Percentiles rank a stretch among this genome's conserved stretches.
Conservation (phyloP, 441 rosid species). For the Pelargonium cotyledonis region DNA sequence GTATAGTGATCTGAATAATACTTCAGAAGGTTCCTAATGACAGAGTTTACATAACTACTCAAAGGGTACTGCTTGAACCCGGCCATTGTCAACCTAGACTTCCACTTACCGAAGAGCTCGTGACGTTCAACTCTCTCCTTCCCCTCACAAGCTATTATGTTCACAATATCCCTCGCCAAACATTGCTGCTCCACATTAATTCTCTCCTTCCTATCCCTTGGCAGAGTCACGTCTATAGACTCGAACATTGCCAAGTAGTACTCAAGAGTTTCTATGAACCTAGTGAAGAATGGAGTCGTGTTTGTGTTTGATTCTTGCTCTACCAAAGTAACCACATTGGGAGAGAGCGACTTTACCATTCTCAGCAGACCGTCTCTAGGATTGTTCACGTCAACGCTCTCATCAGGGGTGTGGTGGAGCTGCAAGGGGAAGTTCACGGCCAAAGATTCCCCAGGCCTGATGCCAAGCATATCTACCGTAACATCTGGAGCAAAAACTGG, state of each 20-base stretch:
- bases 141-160: constrained; percentile 81
- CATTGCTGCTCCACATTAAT: constrained; percentile 74
- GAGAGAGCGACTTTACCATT: constrained; percentile 66
- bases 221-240: constrained; percentile 64
- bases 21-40: constrained; percentile 49
- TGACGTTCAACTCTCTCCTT: constrained; percentile 75
- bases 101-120: constrained; percentile 88
- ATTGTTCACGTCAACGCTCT: constrained; percentile 67
- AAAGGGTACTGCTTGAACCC: constrained; percentile 68
- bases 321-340: constrained; percentile 65
- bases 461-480: constrained; percentile 47
- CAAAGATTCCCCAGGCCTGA: constrained; percentile 62
- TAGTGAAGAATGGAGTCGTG: constrained; percentile 66
- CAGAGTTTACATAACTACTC: constrained; percentile 57
- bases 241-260: constrained; percentile 72
- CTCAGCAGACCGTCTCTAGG: constrained; percentile 69
- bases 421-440: constrained; percentile 74
- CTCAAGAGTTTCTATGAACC: constrained; percentile 61
- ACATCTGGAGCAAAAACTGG: constrained; percentile 55
- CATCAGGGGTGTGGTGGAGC: constrained; percentile 83
- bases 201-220: constrained; percentile 56
- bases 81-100: constrained; percentile 80
- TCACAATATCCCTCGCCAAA: constrained; percentile 72
- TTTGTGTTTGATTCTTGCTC: constrained; percentile 88
- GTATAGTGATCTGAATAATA: constrained; percentile 49